A percentile compares a stretch with the other conserved stretches of the same genome.
Conservation (phyloP, 1,139 yeast species). For the Kluyveromyces sp. region DNA sequence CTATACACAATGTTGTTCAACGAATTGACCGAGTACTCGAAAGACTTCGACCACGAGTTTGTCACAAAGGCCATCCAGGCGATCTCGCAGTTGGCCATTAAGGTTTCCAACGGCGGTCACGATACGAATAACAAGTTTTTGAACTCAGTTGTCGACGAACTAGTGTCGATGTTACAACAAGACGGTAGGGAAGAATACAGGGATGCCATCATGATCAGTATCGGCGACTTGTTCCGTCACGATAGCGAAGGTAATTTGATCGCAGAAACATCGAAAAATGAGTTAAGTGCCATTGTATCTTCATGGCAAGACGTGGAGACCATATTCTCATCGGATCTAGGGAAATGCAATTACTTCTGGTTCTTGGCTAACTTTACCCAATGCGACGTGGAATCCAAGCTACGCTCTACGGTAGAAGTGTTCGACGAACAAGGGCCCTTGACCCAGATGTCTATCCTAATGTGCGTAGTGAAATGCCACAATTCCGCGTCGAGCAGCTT, state of each 20-base stretch:
- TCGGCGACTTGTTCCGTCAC: slow-evolving; percentile 73
- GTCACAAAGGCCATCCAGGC: slow-evolving; percentile 77
- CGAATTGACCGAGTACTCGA: slow-evolving; percentile 86
- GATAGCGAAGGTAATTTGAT: slow-evolving; percentile 34
- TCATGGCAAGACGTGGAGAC: slow-evolving; percentile 25
- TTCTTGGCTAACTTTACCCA: slow-evolving; percentile 85
- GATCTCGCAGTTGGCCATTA: slow-evolving; percentile 84
- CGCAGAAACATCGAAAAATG: slow-evolving; percentile 14
- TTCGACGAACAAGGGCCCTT: slow-evolving; percentile 67
- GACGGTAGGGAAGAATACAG: slow-evolving; percentile 64
- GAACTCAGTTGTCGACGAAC: slow-evolving; percentile 60
- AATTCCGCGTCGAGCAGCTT: slow-evolving; percentile 36
- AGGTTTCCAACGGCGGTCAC: slow-evolving; percentile 39
- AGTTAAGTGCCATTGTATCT: slow-evolving; percentile 15
- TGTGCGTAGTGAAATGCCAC: slow-evolving; percentile 70
- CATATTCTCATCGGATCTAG: slow-evolving; percentile 21
- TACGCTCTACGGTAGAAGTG: slow-evolving; percentile 46
- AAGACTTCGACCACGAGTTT: slow-evolving; percentile 90
- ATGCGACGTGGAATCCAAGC: slow-evolving; percentile 40
- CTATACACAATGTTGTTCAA: slow-evolving; percentile 67
- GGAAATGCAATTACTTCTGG: slow-evolving; percentile 57
- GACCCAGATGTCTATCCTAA: slow-evolving; percentile 69
- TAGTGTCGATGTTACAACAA: slow-evolving; percentile 60
- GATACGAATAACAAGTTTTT: slow-evolving; percentile 15
- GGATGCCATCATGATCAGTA: slow-evolving; percentile 71